Base-by-base conservation (phyloP, 352 stramenopile species). In the Phytophthora constricta region DNA sequence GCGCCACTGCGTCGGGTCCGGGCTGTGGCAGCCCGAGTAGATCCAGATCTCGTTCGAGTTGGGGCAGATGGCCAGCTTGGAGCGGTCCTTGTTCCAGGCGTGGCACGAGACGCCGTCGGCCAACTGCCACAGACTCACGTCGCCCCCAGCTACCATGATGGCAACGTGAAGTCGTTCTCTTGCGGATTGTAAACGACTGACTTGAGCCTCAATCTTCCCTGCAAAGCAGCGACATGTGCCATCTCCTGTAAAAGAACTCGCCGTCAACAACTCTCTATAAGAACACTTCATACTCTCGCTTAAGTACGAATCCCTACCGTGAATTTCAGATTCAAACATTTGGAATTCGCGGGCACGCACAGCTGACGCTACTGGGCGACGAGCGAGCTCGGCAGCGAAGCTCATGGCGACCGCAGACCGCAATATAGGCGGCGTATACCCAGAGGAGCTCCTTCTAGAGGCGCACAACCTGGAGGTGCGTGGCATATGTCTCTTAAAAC, bases 41-140 rank as follows among this genome's bases (percentile, higher is more conserved):
- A 98, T 97, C 84, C 91, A 96, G 68, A 97, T 95, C 63, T 97
- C 89, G 73, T 97, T 97, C 60, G 86, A 86, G 78, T 97, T 97
- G 27, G 93, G 90, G 73, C 87, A 96, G n/a, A 97, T 79, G 50
- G 93, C 93, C 31, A 97, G 62, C 69, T 96, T 95, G 41, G 87
- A 91, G 42, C 86, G 84, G 72, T 98, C 91, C 45, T 86, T 88
- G 76, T 97, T 97, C 92, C 92, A 98, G 33, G 91, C 89, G 76
- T 98, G 91, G 84, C 89, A 97, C 57, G 92, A 91, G 65, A 98
- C 96, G 65, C 83, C 82, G 42, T 92, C 82, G 9, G 86, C 83
- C 31, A 96, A 58, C 57, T 93, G 86, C 79, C 84, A 95, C 60
- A 95, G 75, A 62, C 71, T 75, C 42, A 68, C 76, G 69, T 90